Evolutionary conservation across 352 stramenopile genomes (phyloP).

Genomic region (Globisporangium yorkense): DNA sequence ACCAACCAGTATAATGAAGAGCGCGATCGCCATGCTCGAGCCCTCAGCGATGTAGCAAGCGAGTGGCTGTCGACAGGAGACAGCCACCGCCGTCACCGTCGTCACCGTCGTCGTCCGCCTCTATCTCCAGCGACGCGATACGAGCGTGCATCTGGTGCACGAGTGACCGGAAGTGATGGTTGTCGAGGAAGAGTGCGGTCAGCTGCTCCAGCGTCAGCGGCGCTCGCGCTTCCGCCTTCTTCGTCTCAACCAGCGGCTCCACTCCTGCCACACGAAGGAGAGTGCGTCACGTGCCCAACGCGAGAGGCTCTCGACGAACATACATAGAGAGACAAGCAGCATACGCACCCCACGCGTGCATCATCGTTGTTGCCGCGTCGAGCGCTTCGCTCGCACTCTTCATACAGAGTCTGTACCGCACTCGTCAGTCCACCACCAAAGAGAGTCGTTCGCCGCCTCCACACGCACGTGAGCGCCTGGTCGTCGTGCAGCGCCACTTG

Average conservation of each 20-base stretch:
- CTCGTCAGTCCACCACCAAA: not conserved
- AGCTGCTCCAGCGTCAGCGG: slow-evolving; percentile 17
- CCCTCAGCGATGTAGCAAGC: too few relatives aligned
- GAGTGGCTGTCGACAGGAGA: too few relatives aligned
- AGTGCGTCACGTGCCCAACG: too few relatives aligned
- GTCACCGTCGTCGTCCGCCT: not conserved
- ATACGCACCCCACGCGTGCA: slow-evolving; percentile 36
- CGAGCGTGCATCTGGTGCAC: slow-evolving; percentile 33
- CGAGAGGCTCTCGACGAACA: too few relatives aligned
- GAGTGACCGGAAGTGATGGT: slow-evolving; percentile 25
- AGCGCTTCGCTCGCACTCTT: slow-evolving; percentile 18
- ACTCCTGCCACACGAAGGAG: slow-evolving; percentile 17
- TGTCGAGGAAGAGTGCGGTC: slow-evolving; percentile 22
- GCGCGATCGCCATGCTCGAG: too few relatives aligned
- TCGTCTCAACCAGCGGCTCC: slow-evolving; percentile 34
- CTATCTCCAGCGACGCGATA: slow-evolving; percentile 16
- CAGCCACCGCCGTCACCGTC: too few relatives aligned
- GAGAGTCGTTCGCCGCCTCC: not conserved
- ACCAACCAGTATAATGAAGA: not conserved
- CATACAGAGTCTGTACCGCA: slow-evolving; percentile 21
- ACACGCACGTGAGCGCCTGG: slow-evolving; percentile 25
- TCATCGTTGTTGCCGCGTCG: slow-evolving; percentile 28
- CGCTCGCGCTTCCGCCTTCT: slow-evolving; percentile 1
- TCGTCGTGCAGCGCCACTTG: slow-evolving; percentile 13
- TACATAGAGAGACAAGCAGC: not conserved